These are phyloP conservation scores for Rhodamnia rubescens DNA, from an alignment of 345 rosid genomes.

Conservation along the genomic window DNA sequence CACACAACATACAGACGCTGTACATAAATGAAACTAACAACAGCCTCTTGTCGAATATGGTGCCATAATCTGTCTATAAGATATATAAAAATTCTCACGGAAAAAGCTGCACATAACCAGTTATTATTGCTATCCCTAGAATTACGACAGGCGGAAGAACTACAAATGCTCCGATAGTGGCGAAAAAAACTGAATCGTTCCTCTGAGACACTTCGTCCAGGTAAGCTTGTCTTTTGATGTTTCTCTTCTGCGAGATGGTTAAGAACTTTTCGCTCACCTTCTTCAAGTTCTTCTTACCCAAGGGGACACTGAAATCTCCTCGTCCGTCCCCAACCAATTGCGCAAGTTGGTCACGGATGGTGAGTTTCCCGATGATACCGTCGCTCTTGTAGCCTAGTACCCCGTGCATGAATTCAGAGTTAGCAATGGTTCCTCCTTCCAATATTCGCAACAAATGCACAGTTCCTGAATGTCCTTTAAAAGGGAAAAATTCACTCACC, in stretches of 20 bases:
- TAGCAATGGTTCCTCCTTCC: not conserved
- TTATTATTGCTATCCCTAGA: conserved; percentile 56
- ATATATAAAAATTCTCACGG: conserved; percentile 27
- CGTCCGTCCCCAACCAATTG: conserved; percentile 53
- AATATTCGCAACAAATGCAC: not conserved
- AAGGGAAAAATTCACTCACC: conserved; percentile 26
- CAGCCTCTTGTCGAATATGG: not conserved
- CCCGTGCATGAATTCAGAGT: not conserved
- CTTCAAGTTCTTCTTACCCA: conserved; percentile 76
- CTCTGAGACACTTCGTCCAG: conserved; percentile 74
- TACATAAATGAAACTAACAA: not conserved
- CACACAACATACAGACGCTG: not conserved
- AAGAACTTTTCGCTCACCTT: conserved; percentile 67
- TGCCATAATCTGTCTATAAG: not conserved
- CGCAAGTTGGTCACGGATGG: conserved; percentile 66
- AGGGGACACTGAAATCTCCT: conserved; percentile 58
- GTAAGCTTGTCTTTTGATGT: conserved; percentile 74
- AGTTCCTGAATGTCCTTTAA: not conserved
- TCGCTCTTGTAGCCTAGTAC: conserved; percentile 50
- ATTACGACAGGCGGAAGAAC: conserved; percentile 71
- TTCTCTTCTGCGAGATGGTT: conserved; percentile 85
- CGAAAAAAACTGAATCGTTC: conserved; percentile 80
- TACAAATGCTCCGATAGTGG: conserved; percentile 81
- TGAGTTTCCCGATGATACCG: conserved; percentile 24
- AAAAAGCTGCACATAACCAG: conserved; percentile 91